phyloP scores from a whole-genome alignment of 179 eudicot genomes.

The Patellifolia procumbens region DNA sequence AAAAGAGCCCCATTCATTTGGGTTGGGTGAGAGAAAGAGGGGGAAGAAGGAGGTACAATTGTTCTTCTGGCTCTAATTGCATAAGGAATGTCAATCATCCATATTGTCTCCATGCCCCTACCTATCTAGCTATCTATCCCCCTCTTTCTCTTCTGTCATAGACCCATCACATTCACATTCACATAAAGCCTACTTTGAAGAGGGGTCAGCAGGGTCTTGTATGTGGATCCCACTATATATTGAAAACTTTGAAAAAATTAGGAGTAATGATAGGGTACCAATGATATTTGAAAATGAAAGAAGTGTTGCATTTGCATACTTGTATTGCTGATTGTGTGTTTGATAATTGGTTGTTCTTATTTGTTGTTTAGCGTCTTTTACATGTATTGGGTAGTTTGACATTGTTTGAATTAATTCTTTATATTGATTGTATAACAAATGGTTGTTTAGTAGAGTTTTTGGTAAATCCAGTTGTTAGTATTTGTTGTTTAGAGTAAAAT shows the following conservation, averaged over 20 bases:
- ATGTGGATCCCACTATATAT: conserved; percentile 9
- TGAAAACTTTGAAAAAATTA: neutral
- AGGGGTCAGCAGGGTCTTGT: conserved; percentile 8
- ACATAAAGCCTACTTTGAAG: conserved; percentile 25
- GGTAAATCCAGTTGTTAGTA: no score
- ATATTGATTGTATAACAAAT: no score
- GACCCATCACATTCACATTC: conserved; percentile 40
- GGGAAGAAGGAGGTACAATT: conserved; percentile 27
- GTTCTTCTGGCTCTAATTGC: conserved; percentile 39
- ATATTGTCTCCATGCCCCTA: conserved; percentile 44
- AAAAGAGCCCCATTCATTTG: neutral
- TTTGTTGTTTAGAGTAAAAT: no score
- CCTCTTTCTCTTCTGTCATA: conserved; percentile 25
- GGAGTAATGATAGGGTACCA: neutral
- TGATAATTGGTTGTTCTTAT: no score
- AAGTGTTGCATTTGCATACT: neutral
- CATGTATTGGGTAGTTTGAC: no score
- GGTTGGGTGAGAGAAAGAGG: conserved; percentile 5
- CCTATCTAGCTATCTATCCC: neutral
- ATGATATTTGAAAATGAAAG: neutral
- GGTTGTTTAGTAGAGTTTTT: no score
- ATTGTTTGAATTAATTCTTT: no score
- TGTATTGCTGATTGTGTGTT: no score
- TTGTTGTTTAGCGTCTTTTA: no score
- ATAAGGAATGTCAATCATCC: conserved; percentile 42